phyloP scores from a whole-genome alignment of 345 rosid genomes.

The Sisymbrium irio region DNA sequence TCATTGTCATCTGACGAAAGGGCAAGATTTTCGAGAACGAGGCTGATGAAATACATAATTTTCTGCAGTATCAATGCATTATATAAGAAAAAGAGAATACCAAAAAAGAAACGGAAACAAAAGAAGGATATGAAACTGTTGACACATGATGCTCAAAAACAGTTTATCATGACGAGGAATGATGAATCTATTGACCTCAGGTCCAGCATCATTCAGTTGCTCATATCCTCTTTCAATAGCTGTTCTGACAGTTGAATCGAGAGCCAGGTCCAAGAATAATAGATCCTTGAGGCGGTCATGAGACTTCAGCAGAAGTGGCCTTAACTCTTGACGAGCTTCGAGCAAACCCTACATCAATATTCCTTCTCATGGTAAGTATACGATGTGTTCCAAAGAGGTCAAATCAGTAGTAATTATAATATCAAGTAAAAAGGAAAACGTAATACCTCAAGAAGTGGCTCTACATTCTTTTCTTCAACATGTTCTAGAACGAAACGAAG shows the following conservation, averaged over 20 bases:
- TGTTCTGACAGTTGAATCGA: conserved; percentile 94
- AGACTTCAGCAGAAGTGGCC: conserved; percentile 65
- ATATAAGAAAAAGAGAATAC: conserved; percentile 21
- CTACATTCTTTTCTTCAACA: conserved; percentile 85
- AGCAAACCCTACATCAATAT: conserved; percentile 69
- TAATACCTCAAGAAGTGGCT: conserved; percentile 82
- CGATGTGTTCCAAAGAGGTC: background rate
- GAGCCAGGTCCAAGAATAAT: conserved; percentile 85
- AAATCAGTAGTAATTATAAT: background rate
- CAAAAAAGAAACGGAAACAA: background rate
- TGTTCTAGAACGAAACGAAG: conserved; percentile 78
- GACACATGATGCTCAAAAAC: background rate
- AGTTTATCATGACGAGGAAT: conserved; percentile 1
- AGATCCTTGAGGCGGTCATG: conserved; percentile 88
- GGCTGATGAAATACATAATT: conserved; percentile 68
- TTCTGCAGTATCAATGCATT: conserved; percentile 52
- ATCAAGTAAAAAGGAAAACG: background rate
- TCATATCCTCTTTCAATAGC: conserved; percentile 94
- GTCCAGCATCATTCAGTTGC: conserved; percentile 71
- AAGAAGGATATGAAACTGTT: background rate
- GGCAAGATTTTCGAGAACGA: conserved; percentile 90
- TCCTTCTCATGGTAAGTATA: conserved; percentile 5
- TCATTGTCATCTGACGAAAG: conserved; percentile 92
- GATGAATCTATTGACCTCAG: conserved; percentile 59
- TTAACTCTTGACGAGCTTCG: conserved; percentile 96